Conservation (phyloP, 768 basidiomycete species). For the Mycena pura region DNA sequence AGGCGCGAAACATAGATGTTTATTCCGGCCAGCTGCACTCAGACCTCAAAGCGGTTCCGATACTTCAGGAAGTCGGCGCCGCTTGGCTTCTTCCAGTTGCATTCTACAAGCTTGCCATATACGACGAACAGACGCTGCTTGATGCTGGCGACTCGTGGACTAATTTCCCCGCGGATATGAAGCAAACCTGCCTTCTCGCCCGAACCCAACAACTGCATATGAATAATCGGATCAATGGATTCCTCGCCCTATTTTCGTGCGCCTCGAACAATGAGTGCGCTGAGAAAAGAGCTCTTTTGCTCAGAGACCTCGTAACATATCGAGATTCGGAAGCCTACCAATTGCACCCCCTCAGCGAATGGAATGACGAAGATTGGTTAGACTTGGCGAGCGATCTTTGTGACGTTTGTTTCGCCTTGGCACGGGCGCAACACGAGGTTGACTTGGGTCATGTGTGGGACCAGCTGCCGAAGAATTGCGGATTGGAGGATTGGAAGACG, state of each 20-base stretch:
- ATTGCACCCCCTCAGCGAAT: neutral
- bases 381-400: neutral
- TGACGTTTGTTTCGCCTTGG: neutral
- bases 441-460: neutral
- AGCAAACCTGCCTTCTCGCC: neutral
- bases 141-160: neutral
- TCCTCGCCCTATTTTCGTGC: neutral
- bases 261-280: neutral
- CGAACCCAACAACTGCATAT: neutral
- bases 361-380: neutral
- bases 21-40: neutral
- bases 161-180: neutral
- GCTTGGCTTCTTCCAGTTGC: constrained; percentile 1
- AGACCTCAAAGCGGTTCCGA: neutral
- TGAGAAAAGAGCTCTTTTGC: neutral
- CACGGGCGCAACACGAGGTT: neutral
- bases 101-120: neutral
- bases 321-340: neutral
- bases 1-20: neutral
- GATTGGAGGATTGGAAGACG: neutral
- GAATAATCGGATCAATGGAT: neutral
- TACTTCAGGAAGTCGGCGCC: neutral
- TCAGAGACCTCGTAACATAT: neutral
- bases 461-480: neutral
- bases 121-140: neutral